Percentiles rank a stretch among this genome's conserved stretches.
Evolutionary conservation across 441 rosid genomes (phyloP).

Genomic region (Oxalis stricta): DNA sequence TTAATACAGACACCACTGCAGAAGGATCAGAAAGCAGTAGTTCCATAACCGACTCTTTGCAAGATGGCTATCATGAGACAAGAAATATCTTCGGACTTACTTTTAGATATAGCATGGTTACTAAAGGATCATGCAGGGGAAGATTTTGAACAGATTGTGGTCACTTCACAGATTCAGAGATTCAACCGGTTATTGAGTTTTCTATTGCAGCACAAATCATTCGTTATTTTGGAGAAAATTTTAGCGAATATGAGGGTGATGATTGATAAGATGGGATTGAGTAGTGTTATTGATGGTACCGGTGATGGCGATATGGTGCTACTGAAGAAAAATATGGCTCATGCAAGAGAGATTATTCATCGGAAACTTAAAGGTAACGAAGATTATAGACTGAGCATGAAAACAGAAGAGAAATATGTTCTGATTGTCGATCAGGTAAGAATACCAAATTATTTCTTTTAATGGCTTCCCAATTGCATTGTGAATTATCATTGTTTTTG

Average conservation of each 20-base stretch:
- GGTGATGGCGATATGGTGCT: slow-evolving; percentile 28
- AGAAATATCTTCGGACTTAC: slow-evolving; percentile 38
- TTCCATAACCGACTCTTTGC: slow-evolving; percentile 23
- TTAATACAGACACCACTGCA: slow-evolving; percentile 23
- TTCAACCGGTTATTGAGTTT: slow-evolving; percentile 41
- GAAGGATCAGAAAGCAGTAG: slow-evolving; percentile 16
- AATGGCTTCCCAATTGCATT: too few relatives aligned
- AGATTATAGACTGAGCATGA: slow-evolving; percentile 12
- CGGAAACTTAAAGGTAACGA: slow-evolving; percentile 17
- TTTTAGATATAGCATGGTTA: slow-evolving; percentile 80
- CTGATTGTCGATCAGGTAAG: slow-evolving; percentile 35
- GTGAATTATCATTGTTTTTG: too few relatives aligned
- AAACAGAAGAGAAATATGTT: slow-evolving; percentile 10
- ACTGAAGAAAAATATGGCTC: slow-evolving; percentile 31
- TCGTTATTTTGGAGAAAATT: slow-evolving; percentile 40
- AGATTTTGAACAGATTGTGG: slow-evolving; percentile 21
- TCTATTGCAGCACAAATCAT: slow-evolving; percentile 41
- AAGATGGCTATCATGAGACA: slow-evolving; percentile 29
- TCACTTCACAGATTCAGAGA: slow-evolving; percentile 59
- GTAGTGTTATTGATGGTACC: slow-evolving; percentile 15
- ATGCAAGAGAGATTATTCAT: slow-evolving; percentile 21
- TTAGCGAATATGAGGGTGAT: slow-evolving; percentile 36
- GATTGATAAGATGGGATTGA: slow-evolving; percentile 21
- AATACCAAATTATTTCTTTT: not conserved
- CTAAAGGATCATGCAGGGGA: slow-evolving; percentile 51